Percentiles rank a stretch among this genome's conserved stretches.
Evolutionary conservation across 345 rosid genomes (phyloP).

Genomic region (Heritiera littoralis): DNA sequence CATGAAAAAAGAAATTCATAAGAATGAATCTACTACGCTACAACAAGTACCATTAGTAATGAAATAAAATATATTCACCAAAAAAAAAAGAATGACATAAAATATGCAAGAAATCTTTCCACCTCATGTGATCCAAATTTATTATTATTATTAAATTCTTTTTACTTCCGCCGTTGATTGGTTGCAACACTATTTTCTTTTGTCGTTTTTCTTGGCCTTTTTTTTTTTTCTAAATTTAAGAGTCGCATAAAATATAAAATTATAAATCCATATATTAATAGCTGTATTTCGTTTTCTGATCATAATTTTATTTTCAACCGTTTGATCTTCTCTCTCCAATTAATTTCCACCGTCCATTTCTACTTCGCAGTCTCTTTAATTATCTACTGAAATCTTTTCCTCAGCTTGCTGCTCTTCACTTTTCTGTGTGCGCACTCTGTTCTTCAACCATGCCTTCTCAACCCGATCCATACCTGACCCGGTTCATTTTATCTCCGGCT

Average conservation of each 20-base stretch:
- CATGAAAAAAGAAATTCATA: too few species aligned
- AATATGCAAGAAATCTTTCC: not conserved
- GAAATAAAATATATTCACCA: too few species aligned
- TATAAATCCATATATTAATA: too few species aligned
- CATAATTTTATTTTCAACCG: constrained; percentile 16
- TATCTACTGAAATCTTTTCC: not conserved
- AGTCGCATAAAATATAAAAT: too few species aligned
- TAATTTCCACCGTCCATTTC: constrained; percentile 32
- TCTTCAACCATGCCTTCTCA: not conserved
- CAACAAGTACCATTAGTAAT: not conserved
- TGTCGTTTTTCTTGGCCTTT: not conserved
- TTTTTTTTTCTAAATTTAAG: too few species aligned
- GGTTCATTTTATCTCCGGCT: not conserved
- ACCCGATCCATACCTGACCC: not conserved
- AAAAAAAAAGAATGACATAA: too few species aligned
- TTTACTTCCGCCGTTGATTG: too few species aligned
- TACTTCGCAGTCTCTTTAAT: not conserved
- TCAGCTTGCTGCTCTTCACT: not conserved
- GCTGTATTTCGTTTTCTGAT: not conserved
- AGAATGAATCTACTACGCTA: not conserved
- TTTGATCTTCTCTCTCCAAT: constrained; percentile 25
- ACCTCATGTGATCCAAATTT: not conserved
- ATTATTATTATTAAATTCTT: not conserved
- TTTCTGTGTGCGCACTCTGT: not conserved
- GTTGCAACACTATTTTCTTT: not conserved